Evolutionary conservation across 2,329 filamentous ascomycete genomes (phyloP).

Genomic region (Lachnellula cervina): DNA sequence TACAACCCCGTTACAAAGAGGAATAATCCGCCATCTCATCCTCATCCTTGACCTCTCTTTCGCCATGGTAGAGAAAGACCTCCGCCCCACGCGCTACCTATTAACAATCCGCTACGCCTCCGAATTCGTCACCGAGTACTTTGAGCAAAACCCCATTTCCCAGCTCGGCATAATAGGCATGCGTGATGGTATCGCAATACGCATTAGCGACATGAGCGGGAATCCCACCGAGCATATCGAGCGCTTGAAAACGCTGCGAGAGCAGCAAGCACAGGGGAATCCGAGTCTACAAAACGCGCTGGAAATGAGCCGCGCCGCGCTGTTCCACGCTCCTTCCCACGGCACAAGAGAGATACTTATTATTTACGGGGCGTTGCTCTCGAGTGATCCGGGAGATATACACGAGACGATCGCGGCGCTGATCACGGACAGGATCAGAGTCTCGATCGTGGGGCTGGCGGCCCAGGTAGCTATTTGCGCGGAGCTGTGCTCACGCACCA

Average conservation of each 20-base stretch:
- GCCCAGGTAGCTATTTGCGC: constrained; percentile 90
- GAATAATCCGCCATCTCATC: constrained; percentile 94
- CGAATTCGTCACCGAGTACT: constrained; percentile 89
- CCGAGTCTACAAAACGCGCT: constrained; percentile 89
- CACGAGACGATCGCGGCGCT: constrained; percentile 80
- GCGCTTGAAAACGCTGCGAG: constrained; percentile 62
- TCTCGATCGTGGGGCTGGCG: constrained; percentile 83
- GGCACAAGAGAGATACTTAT: constrained; percentile 91
- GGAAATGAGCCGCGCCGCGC: constrained; percentile 85
- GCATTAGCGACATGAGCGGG: constrained; percentile 84
- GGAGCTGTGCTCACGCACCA: constrained; percentile 83
- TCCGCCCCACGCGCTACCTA: constrained; percentile 81
- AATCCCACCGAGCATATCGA: constrained; percentile 86
- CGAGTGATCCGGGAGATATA: constrained; percentile 91
- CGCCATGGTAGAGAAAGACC: constrained; percentile 92
- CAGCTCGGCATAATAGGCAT: constrained; percentile 91
- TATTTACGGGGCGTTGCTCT: constrained; percentile 84
- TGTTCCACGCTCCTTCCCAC: constrained; percentile 91
- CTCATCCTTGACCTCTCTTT: constrained; percentile 88
- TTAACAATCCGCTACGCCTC: constrained; percentile 77
- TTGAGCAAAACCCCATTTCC: constrained; percentile 97
- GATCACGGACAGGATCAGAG: constrained; percentile 76
- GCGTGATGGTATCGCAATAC: constrained; percentile 82
- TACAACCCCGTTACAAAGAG: constrained; percentile 90
- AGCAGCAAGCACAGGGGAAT: constrained; percentile 66